Conservation (phyloP, 306 rosid genomes). For the Quillaja saponaria region DNA sequence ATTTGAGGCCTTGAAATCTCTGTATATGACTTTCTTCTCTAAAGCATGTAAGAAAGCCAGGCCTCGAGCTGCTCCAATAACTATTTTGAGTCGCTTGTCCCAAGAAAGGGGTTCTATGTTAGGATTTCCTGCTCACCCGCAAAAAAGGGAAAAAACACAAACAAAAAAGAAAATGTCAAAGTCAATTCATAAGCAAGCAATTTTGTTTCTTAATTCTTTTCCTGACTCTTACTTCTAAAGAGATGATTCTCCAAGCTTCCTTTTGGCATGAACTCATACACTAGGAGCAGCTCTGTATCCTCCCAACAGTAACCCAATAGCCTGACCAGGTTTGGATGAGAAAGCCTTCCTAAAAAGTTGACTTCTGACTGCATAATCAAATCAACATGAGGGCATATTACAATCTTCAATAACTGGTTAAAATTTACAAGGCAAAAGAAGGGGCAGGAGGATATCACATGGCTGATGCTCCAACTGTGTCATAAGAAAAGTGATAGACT, state of each 20-base stretch:
- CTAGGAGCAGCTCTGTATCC: constrained; percentile 72
- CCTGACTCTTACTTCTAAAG: constrained; percentile 65
- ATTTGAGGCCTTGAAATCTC: constrained; percentile 93
- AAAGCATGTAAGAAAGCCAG: constrained; percentile 75
- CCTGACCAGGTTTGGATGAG: constrained; percentile 84
- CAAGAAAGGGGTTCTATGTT: constrained; percentile 61
- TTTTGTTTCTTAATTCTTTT: constrained; percentile 10
- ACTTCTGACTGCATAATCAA: constrained; percentile 73
- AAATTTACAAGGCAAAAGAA: not conserved
- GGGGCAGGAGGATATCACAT: too few species aligned
- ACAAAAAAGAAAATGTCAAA: constrained; percentile 17
- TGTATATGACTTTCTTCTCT: constrained; percentile 71
- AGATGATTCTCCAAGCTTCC: constrained; percentile 96
- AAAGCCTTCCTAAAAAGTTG: constrained; percentile 70
- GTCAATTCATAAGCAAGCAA: constrained; percentile 6
- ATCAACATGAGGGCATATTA: constrained; percentile 3
- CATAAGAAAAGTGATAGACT: not conserved
- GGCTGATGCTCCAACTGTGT: too few species aligned
- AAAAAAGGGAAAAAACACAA: constrained; percentile 3
- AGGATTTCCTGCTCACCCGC: constrained; percentile 47
- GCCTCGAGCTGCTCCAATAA: constrained; percentile 87
- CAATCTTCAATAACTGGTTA: not conserved
- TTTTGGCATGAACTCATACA: constrained; percentile 77
- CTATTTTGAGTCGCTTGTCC: constrained; percentile 69
- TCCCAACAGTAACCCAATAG: constrained; percentile 79